phyloP scores from a whole-genome alignment of 495 filamentous ascomycete species.

The Elaphomyces granulatus region DNA sequence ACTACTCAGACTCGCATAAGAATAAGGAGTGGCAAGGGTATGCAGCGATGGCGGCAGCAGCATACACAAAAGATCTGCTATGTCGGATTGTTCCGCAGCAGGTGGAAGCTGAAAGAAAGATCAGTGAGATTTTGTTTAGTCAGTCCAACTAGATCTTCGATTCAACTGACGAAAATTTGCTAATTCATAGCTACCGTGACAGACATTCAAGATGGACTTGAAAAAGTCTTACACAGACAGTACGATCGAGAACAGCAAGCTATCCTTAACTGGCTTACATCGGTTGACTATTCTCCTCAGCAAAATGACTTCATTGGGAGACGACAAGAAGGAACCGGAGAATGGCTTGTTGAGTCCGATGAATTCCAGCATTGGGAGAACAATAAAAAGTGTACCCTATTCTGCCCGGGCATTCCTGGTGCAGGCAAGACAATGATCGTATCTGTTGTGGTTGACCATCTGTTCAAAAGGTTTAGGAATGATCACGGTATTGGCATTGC shows the following conservation, averaged over 20 bases:
- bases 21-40: constrained; percentile 2
- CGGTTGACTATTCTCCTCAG: constrained; percentile 6
- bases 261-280: constrained; percentile 12
- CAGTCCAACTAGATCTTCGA: no score
- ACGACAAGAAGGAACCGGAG: constrained; percentile 22
- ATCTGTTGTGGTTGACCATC: constrained; percentile 22
- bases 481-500: constrained; percentile 14
- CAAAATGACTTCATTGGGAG: constrained; percentile 10
- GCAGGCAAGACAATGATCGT: constrained; percentile 31
- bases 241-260: constrained; percentile 2
- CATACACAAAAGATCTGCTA: constrained; percentile 21
- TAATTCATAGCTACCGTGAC: no score
- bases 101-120: no score
- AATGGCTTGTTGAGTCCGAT: constrained; percentile 25
- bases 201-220: no score
- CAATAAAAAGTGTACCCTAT: constrained; percentile 15
- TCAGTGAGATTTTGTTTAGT: no score
- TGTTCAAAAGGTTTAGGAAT: constrained; percentile 8
- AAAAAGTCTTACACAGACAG: constrained; percentile 3
- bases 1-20: constrained; percentile 26
- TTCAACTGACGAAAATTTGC: no score
- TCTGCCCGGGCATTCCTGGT: constrained; percentile 26
- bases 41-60: constrained; percentile 14
- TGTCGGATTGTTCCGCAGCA: no score
- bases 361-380: constrained; percentile 21